These are phyloP conservation scores for Atalantia buxifolia DNA, from an alignment of 345 rosid genomes.

Conservation along the genomic window DNA sequence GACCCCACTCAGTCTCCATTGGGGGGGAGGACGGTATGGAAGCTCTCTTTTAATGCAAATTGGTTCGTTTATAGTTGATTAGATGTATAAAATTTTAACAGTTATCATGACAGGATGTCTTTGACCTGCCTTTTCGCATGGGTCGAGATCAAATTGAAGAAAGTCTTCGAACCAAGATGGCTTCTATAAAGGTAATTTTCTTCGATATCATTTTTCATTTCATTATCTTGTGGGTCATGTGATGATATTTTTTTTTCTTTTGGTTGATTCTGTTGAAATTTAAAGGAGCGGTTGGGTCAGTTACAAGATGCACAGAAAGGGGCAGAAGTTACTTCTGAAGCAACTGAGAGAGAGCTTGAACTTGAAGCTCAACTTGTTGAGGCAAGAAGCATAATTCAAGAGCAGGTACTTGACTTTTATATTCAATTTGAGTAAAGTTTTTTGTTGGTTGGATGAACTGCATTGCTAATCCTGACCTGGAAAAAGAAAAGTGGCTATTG, in stretches of 20 bases:
- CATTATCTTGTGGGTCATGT: neutral
- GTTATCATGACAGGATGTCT: conserved; percentile 60
- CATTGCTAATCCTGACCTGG: neutral
- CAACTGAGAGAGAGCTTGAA: conserved; percentile 95
- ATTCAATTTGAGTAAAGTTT: neutral
- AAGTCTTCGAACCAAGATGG: conserved; percentile 87
- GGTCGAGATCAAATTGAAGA: conserved; percentile 98
- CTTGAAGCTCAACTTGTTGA: conserved; percentile 99
- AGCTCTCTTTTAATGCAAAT: conserved; percentile 4
- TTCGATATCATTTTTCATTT: neutral
- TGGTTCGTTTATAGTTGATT: neutral
- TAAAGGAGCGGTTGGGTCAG: conserved; percentile 78
- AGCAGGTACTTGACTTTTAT: conserved; percentile 57
- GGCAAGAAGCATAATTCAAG: conserved; percentile 97
- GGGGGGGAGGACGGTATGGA: conserved; percentile 89
- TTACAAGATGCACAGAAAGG: conserved; percentile 91
- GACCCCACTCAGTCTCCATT: conserved; percentile 87
- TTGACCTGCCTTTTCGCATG: conserved; percentile 89
- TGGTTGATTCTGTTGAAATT: conserved; percentile 1
- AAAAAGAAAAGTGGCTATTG: neutral
- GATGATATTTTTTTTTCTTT: neutral
- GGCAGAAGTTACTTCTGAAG: conserved; percentile 89
- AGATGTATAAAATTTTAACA: neutral
- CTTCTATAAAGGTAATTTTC: conserved; percentile 71
- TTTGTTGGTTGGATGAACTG: neutral